Evolutionary conservation across 306 rosid genomes (phyloP), one percentile per base, ranked within the genome.

Genomic region (Malus sylvestris): DNA sequence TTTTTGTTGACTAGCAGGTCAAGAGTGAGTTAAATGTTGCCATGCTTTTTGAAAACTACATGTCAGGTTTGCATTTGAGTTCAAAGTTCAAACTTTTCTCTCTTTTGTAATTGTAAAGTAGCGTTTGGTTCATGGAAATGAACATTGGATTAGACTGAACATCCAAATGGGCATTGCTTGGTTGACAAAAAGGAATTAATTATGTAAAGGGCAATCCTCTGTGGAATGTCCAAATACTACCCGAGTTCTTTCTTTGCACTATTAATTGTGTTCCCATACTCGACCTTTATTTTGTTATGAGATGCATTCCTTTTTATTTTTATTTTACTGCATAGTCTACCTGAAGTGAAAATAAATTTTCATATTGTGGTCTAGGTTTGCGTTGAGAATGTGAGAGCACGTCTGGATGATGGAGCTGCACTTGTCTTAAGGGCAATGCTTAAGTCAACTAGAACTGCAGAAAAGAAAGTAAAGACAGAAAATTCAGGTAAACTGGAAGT

Each of bases 321-420:
- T 69, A 32, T 67, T 76, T 70, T 63, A 68, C 73, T 81, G 62
- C 71, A 57, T 32, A 2, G 20, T 68, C 14, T 35, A 74, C 45
- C 74, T 69, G 60, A 62, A 75, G 75, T 76, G 45, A 55, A 63
- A 72, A 35, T 76, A 52, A 51, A 22, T 80, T 75, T 62, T 85
- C 60, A 57, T 67, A 32, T 79, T 71, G 58, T 66, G 61, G 75
- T 76, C 57, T 83, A 95, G 98, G 91, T 79, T 74, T 87, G 93
- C 86, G 27, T 85, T 73, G 97, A 89, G 82, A 88, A 82, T 81
- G 96, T 89, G 84, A 92, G 90, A 89, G 44, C 87, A 67, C 78
- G 85, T 27, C 77, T 85, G 79, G 96, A 95, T 82, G 95, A 90
- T 18, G 96, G 86, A 78, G 86, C 89, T 83, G 97, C 89, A 58